Percentiles rank a stretch among this genome's conserved stretches.
Conservation (phyloP, 345 rosid genomes). For the Syzygium aqueum region DNA sequence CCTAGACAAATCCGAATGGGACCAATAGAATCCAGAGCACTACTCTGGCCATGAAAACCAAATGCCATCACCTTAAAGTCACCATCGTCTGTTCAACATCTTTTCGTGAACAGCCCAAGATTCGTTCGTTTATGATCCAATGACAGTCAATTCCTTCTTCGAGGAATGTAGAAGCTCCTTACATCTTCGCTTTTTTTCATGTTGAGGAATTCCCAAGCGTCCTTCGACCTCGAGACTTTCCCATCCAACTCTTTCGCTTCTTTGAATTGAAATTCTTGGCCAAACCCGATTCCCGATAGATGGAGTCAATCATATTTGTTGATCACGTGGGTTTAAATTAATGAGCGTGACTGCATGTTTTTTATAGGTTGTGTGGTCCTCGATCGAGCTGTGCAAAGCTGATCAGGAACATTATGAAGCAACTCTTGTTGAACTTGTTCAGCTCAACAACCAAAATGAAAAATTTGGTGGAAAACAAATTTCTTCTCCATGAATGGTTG, state of each 20-base stretch:
- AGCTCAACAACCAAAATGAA: neutral
- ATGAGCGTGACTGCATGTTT: neutral
- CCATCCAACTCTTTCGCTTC: neutral
- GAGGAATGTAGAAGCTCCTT: neutral
- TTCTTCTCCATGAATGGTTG: neutral
- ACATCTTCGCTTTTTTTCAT: neutral
- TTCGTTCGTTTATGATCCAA: neutral
- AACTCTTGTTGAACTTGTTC: neutral
- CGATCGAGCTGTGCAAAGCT: neutral
- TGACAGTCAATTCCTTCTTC: neutral
- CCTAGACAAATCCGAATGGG: neutral
- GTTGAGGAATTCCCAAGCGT: neutral
- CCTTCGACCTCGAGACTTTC: neutral
- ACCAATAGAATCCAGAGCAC: neutral
- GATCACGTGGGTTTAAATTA: neutral
- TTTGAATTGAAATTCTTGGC: neutral
- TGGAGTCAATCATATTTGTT: neutral
- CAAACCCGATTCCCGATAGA: neutral
- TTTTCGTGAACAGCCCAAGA: neutral
- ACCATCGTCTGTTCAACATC: neutral
- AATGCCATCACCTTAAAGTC: neutral
- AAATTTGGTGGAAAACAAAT: neutral
- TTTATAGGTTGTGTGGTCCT: neutral
- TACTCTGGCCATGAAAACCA: neutral
- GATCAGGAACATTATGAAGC: neutral